Percentiles rank a stretch among this genome's conserved stretches.
phyloP scores from a whole-genome alignment of 257 asterid genomes.

The Echites panduratus region DNA sequence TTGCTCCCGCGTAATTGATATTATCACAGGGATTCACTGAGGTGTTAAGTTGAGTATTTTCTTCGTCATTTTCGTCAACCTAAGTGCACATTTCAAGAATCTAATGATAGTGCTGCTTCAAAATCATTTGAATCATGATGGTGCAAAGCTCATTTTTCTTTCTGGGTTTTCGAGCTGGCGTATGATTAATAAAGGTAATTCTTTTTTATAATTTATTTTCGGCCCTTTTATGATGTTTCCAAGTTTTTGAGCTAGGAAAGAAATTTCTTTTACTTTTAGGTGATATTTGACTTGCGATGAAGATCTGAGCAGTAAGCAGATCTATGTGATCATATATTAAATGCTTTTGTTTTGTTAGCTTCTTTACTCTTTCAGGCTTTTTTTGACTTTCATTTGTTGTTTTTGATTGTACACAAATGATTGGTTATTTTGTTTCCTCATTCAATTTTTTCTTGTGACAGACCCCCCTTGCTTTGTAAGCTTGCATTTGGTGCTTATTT shows the following conservation, averaged over 20 bases:
- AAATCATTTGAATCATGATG: neutral
- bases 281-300: neutral
- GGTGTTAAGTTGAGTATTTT: constrained; percentile 1
- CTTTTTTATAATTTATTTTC: neutral
- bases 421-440: neutral
- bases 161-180: neutral
- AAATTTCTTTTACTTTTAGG: neutral
- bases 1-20: neutral
- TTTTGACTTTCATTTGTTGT: neutral
- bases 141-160: neutral
- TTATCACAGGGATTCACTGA: neutral
- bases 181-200: neutral
- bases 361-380: neutral
- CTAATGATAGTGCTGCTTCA: neutral
- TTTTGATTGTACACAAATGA: neutral
- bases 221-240: neutral
- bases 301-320: neutral
- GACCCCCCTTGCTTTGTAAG: neutral
- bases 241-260: neutral
- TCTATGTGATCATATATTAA: neutral
- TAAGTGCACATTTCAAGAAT: neutral
- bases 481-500: neutral
- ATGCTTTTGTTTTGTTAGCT: neutral
- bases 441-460: neutral
- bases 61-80: neutral